Evolutionary conservation across 202 grass and related monocot genomes (phyloP).

Genomic region (Setaria viridis): DNA sequence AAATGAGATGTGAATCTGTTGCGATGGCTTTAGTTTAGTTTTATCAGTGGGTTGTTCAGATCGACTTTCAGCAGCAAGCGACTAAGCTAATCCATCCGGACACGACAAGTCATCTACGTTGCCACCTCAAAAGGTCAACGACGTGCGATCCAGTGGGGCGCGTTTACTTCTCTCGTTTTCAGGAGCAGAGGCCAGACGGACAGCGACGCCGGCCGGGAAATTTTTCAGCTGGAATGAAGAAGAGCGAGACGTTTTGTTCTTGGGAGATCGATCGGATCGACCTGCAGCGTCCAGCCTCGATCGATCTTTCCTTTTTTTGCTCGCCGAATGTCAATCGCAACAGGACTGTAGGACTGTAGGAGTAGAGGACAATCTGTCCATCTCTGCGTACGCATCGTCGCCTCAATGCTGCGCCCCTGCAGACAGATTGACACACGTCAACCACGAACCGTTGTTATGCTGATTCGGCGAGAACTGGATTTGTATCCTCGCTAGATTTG

Average conservation of each 20-base stretch:
- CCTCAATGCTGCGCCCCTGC: no score
- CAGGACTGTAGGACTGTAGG: no score
- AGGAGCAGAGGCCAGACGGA: neutral
- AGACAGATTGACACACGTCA: no score
- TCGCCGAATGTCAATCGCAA: neutral
- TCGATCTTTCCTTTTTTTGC: neutral
- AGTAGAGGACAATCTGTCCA: no score
- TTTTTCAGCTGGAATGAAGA: neutral
- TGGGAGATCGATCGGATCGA: neutral
- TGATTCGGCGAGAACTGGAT: neutral
- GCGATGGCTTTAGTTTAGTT: no score
- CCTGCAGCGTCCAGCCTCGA: neutral
- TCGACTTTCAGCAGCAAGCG: no score
- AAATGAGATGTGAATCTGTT: no score
- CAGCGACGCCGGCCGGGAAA: neutral
- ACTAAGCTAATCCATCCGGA: neutral
- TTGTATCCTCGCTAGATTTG: constrained; percentile 11
- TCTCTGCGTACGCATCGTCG: no score
- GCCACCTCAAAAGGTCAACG: neutral
- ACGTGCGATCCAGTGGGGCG: neutral
- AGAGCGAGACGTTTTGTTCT: neutral
- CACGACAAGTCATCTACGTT: neutral
- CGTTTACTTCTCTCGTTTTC: constrained; percentile 18
- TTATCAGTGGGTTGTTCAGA: no score
- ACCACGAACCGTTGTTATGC: neutral